Conservation (phyloP, 2,329 filamentous ascomycete species). For the Sarocladium brachiariae region DNA sequence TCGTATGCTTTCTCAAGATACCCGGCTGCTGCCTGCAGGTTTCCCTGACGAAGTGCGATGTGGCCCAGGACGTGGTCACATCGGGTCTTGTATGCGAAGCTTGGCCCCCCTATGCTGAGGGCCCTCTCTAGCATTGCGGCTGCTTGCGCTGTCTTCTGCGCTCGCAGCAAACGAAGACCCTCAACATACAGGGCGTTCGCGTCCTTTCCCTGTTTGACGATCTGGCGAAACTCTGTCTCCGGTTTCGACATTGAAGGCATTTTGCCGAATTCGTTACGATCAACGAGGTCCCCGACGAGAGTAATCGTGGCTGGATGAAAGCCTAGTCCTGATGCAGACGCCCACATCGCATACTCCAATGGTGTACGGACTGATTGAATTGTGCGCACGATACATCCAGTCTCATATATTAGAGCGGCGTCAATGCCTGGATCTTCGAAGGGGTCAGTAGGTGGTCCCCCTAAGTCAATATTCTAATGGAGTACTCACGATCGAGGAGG, state of each 20-base stretch:
- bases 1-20: neutral
- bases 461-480: neutral
- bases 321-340: neutral
- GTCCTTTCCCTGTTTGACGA: neutral
- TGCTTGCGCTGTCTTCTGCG: neutral
- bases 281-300: neutral
- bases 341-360: neutral
- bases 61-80: neutral
- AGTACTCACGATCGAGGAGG: neutral
- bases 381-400: neutral
- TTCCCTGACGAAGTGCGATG: neutral
- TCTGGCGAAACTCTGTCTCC: neutral
- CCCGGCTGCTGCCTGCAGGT: neutral
- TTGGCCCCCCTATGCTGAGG: neutral
- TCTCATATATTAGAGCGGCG: constrained; percentile 4
- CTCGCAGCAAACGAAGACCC: neutral
- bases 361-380: neutral
- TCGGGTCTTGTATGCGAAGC: neutral
- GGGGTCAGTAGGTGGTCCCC: neutral
- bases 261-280: neutral
- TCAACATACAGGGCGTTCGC: constrained; percentile 1
- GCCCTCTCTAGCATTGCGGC: neutral
- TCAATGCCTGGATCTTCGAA: neutral
- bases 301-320: constrained; percentile 1
- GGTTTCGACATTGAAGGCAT: neutral